Evolutionary conservation across 2,329 filamentous ascomycete genomes (phyloP).

Genomic region (Karstenula rhodostoma): DNA sequence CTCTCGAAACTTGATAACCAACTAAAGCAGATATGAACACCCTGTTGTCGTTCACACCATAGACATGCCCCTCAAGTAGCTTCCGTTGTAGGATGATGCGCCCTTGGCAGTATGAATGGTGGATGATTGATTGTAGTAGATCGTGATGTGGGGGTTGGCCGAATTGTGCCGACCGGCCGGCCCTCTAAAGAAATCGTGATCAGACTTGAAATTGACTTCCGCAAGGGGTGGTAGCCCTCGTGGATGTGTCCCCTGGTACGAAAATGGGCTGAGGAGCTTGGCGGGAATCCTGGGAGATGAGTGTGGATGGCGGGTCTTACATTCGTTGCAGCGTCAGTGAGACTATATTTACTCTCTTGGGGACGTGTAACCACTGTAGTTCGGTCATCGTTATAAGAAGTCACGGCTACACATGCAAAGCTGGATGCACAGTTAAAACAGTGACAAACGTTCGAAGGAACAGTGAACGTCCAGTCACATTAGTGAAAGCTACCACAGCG

Average conservation of each 20-base stretch:
- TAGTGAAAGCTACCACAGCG: background rate
- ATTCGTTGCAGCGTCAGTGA: constrained; percentile 18
- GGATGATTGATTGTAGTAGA: no score
- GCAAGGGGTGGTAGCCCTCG: constrained; percentile 7
- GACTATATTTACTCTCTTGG: constrained; percentile 3
- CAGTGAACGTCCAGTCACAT: background rate
- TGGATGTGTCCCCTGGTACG: background rate
- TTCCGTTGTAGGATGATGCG: no score
- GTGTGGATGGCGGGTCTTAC: constrained; percentile 9
- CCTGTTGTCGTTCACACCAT: background rate
- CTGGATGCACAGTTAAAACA: background rate
- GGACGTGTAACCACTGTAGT: background rate
- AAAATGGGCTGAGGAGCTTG: constrained; percentile 9
- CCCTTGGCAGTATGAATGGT: no score
- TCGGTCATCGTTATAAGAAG: background rate
- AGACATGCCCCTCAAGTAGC: background rate
- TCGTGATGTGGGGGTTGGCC: background rate
- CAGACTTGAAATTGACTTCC: background rate
- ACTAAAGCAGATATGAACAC: background rate
- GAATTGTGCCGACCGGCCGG: no score
- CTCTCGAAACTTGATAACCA: background rate
- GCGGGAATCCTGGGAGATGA: background rate
- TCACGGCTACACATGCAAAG: background rate
- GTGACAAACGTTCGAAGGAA: background rate
- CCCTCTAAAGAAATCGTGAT: background rate